Percentiles rank a stretch among this genome's conserved stretches.
phyloP scores from a whole-genome alignment of 129 eudicot genomes.

The Flaveria bidentis region DNA sequence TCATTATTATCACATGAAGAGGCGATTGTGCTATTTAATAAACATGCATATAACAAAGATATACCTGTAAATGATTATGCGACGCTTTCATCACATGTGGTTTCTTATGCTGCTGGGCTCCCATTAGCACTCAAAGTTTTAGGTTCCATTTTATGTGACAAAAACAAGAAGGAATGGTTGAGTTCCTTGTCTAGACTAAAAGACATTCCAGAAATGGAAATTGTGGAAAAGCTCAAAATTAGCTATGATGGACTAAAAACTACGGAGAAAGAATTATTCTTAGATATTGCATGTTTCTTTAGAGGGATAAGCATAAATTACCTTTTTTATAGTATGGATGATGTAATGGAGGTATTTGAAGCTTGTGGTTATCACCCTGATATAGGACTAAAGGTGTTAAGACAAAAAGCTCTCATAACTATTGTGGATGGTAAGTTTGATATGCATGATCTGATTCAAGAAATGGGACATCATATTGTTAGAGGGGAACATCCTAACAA shows the following conservation, averaged over 20 bases:
- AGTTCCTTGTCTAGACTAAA: background rate
- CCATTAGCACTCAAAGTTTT: slow-evolving; percentile 9
- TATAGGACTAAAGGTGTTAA: background rate
- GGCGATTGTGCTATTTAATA: slow-evolving; percentile 17
- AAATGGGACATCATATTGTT: slow-evolving; percentile 8
- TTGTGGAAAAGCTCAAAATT: background rate
- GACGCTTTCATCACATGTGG: slow-evolving; percentile 1
- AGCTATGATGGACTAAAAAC: background rate
- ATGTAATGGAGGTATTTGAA: slow-evolving; percentile 10
- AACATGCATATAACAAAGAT: background rate
- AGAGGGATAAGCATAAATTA: background rate
- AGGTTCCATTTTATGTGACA: background rate
- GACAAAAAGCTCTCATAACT: slow-evolving; percentile 3
- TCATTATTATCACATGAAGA: slow-evolving; percentile 5
- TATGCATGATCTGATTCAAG: slow-evolving; percentile 11
- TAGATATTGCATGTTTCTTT: background rate
- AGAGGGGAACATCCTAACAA: background rate
- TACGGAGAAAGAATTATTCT: background rate
- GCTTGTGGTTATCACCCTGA: slow-evolving; percentile 15
- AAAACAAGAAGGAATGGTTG: background rate
- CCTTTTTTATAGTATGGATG: no score
- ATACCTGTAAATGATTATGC: background rate
- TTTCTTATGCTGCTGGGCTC: slow-evolving; percentile 17
- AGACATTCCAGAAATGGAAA: background rate
- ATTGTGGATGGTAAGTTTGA: background rate